Percentiles rank a stretch among this genome's conserved stretches.
phyloP scores from a whole-genome alignment of 129 eudicot genomes.

The Saposhnikovia divaricata region DNA sequence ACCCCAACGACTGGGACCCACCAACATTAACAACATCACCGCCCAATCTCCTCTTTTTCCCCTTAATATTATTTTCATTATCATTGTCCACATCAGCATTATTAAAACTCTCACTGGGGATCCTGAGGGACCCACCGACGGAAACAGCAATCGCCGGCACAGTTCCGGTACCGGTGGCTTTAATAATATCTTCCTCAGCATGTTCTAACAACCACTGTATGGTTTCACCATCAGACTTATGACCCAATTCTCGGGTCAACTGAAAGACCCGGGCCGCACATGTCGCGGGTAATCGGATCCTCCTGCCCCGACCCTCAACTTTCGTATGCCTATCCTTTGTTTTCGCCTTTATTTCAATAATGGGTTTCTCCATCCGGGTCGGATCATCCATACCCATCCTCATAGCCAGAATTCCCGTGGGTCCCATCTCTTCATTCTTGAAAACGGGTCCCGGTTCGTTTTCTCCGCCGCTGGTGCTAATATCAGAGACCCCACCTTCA shows the following conservation, averaged over 20 bases:
- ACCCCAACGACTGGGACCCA: neutral
- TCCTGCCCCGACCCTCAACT: slow-evolving; percentile 5
- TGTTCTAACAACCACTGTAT: neutral
- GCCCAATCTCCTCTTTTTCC: neutral
- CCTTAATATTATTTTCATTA: neutral
- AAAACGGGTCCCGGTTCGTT: neutral
- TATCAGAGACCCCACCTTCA: slow-evolving; percentile 18
- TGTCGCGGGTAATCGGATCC: neutral
- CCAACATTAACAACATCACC: neutral
- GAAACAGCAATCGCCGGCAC: slow-evolving; percentile 2
- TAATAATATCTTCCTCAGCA: neutral
- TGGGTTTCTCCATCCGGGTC: neutral
- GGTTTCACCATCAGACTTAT: neutral
- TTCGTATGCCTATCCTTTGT: neutral
- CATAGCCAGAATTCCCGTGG: neutral
- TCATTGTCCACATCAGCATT: neutral
- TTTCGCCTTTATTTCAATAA: neutral
- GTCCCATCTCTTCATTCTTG: slow-evolving; percentile 5
- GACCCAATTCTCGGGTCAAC: slow-evolving; percentile 1
- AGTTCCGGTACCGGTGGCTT: neutral
- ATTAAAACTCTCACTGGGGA: neutral
- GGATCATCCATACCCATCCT: neutral
- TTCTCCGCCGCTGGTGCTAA: slow-evolving; percentile 21
- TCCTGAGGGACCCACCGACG: neutral
- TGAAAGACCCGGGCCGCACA: slow-evolving; percentile 7